Base-by-base conservation (phyloP, 768 basidiomycete species). In the Hygrophorus russula region DNA sequence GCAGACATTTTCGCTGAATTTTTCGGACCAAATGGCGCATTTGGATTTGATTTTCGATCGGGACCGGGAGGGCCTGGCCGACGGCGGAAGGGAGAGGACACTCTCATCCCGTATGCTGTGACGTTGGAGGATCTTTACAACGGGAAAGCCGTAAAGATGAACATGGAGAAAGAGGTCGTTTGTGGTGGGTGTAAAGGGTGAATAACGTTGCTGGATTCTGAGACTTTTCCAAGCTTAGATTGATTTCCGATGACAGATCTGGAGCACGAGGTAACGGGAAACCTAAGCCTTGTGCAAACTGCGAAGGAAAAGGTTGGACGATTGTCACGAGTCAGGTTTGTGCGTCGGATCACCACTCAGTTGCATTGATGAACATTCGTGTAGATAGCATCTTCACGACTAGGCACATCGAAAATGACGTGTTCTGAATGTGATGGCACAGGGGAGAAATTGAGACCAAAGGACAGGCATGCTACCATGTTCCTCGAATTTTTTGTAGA, bases 101-200 rank as follows among this genome's bases (percentile, higher is more conserved):
- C 81, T 15, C 67, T 80, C 36, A 78, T 90, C 49, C 76, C 80
- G 3, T 84, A 93, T 58, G 73, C 87, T 32, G 86, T 94, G 42
- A 82, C 86, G 4, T 70, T 98, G 24, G 93, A 96, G 61, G 93
- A 98, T 58, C 66, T 93, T 15, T 97, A 90, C 63, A 86, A 83
- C 45, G 94, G 93, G 24, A 93, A 92, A 62, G 74, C 73, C 8
- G 81, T 92, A 45, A 86, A 81, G 57, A 78, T 97, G 68, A 86
- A 78, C 52, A 76, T 96, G 69, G 91, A 94, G 62, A 82, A 88
- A 54, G 80, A 90, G 56, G 64, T 82, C 7, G 63, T 86, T 2
- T 97, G 94, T 59, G 68, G 67, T 11, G 62, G 65, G 10, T 98
- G 94, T 60, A 80, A 80, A 59, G 94, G 93, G 84, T 85, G 53